Evolutionary conservation across 1,139 yeast species (phyloP).

Genomic region (Casaregolazyma suthepensis): DNA sequence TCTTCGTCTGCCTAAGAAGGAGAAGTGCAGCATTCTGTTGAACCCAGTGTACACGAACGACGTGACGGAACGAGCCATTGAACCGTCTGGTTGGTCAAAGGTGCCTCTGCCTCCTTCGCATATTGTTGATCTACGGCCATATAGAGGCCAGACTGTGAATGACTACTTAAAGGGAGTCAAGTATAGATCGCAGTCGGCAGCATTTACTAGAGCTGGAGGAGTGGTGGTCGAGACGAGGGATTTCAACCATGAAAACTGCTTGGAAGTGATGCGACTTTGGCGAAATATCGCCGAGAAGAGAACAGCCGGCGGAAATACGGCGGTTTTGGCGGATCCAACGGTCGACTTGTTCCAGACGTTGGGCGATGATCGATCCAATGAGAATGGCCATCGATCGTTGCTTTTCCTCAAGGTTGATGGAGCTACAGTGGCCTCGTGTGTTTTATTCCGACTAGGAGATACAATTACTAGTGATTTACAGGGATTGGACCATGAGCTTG

Average conservation of each 20-base stretch:
- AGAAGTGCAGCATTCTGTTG: constrained; percentile 35
- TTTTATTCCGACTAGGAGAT: constrained; percentile 40
- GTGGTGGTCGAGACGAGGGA: constrained; percentile 30
- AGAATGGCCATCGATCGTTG: constrained; percentile 31
- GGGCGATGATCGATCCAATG: constrained; percentile 30
- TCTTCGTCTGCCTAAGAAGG: constrained; percentile 21
- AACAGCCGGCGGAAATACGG: constrained; percentile 36
- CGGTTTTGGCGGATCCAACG: constrained; percentile 37
- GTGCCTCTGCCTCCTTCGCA: constrained; percentile 39
- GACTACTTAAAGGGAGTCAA: constrained; percentile 40
- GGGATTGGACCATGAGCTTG: constrained; percentile 39
- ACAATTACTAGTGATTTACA: constrained; percentile 43
- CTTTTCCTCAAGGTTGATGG: constrained; percentile 38
- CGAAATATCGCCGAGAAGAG: constrained; percentile 38
- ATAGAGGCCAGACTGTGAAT: constrained; percentile 28
- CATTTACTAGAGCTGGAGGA: constrained; percentile 37
- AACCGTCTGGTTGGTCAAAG: constrained; percentile 39
- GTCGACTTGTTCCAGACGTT: constrained; percentile 32
- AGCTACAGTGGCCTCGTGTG: constrained; percentile 39
- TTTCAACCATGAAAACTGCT: constrained; percentile 33
- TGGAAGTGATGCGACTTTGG: constrained; percentile 35
- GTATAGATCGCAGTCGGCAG: constrained; percentile 37
- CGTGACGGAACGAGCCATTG: constrained; percentile 33
- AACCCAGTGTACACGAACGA: constrained; percentile 39
- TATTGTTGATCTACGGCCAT: constrained; percentile 39